These are phyloP conservation scores for Excoecaria cochinchinensis DNA, from an alignment of 345 rosid species.

Conservation along the genomic window DNA sequence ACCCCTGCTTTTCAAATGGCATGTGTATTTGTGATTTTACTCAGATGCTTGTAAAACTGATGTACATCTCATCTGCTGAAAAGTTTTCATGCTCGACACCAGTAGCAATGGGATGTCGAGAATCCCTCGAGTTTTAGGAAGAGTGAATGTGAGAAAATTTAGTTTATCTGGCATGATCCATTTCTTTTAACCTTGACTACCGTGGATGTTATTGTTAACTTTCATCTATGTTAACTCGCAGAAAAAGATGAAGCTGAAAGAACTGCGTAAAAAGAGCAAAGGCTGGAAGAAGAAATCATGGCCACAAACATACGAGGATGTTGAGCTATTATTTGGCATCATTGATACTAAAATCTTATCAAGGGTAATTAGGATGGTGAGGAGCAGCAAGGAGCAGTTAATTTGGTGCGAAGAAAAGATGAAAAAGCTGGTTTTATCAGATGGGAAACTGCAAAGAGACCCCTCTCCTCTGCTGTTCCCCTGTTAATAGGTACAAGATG, in stretches of 20 bases:
- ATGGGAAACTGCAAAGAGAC: constrained; percentile 70
- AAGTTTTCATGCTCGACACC: not conserved
- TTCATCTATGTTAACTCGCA: constrained; percentile 27
- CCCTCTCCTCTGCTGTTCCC: constrained; percentile 85
- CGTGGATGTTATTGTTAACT: not conserved
- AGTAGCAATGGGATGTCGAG: not conserved
- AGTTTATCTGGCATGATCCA: too few relatives aligned
- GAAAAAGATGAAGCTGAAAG: constrained; percentile 73
- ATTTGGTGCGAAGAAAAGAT: constrained; percentile 97
- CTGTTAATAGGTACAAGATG: constrained; percentile 27
- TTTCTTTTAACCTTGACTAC: not conserved
- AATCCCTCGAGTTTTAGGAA: too few relatives aligned
- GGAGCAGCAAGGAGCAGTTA: constrained; percentile 70
- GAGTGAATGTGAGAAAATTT: too few relatives aligned
- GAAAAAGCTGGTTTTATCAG: constrained; percentile 60
- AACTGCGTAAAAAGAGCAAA: constrained; percentile 61
- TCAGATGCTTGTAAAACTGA: too few relatives aligned
- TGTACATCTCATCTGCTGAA: not conserved
- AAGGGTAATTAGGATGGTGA: constrained; percentile 71
- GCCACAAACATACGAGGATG: constrained; percentile 66
- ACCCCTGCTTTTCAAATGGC: too few relatives aligned
- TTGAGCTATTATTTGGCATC: constrained; percentile 63
- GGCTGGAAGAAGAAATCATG: constrained; percentile 79
- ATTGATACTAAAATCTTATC: constrained; percentile 62
- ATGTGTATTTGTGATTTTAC: too few relatives aligned